Evolutionary conservation across 192 early-diverging fungal species (phyloP).

Genomic region (Cetraspora pellucida): DNA sequence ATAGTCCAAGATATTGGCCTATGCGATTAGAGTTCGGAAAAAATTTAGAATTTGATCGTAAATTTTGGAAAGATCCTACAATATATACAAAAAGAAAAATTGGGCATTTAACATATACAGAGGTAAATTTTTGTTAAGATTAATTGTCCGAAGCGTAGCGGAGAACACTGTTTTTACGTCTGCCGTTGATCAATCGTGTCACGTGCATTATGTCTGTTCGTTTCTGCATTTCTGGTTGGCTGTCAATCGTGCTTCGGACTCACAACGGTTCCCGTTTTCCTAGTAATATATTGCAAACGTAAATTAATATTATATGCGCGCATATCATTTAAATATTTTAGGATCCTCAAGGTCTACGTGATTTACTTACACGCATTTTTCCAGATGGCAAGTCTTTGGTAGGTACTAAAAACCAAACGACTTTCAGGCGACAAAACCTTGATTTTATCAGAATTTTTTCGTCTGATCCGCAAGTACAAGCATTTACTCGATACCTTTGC

Average conservation of each 20-base stretch:
- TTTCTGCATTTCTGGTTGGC: no score
- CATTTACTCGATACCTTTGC: constrained; percentile 46
- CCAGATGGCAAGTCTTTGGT: neutral
- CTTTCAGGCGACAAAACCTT: neutral
- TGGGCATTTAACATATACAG: constrained; percentile 51
- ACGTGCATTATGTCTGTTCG: no score
- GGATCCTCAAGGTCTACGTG: constrained; percentile 33
- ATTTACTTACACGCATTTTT: constrained; percentile 23
- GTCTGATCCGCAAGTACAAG: constrained; percentile 43
- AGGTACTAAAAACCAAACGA: neutral
- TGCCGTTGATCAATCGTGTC: no score
- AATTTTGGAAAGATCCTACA: constrained; percentile 41
- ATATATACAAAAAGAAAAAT: constrained; percentile 50
- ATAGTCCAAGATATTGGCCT: constrained; percentile 61
- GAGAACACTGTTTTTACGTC: no score
- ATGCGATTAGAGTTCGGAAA: constrained; percentile 45
- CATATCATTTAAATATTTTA: neutral
- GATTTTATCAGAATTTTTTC: constrained; percentile 35
- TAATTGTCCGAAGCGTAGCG: no score
- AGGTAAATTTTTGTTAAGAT: no score
- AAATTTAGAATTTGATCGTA: constrained; percentile 37
- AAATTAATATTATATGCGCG: neutral
- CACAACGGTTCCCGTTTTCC: no score
- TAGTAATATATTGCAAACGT: neutral
- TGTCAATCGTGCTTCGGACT: no score